Base-by-base conservation (phyloP, 768 basidiomycete species). In the Leucocoprinus sp. region DNA sequence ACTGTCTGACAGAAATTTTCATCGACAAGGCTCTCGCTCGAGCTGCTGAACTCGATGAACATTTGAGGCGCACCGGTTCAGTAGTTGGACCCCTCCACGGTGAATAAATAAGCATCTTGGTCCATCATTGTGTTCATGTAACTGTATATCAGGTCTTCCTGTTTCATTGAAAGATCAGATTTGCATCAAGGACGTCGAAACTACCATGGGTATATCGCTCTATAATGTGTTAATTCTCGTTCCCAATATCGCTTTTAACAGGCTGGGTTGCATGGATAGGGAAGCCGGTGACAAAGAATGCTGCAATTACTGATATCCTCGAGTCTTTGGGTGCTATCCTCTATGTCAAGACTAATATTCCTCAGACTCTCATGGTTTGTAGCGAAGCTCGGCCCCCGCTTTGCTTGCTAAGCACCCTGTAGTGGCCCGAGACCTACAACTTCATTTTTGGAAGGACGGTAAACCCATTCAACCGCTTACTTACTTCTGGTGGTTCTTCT, bases 1-100 rank as follows among this genome's bases (percentile, higher is more conserved):
- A 89, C 52, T 90, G 89, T 57, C 57, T 91, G 28, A 90, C 87
- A 0, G 87, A 90, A 59, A 79, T 88, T n/a, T 88, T 85, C 54
- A 72, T 88, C 42, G 82, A 89, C 18, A 69, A 72, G 4, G 89
- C 84, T 0, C 64, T 87, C 3, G 64, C 61, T 11, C 69, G 79
- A 8, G 89, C 90, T 2, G 61, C 69, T 12, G 71, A 78, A 56
- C 67, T 91, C 3, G 90, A 92, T 53, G 74, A 72, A 4, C 62
- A 76, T 50, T 60, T 85, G 34, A 69, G 67, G 53, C 63, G 55
- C 49, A 89, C 78, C 0, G 89, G 88, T 17, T 71, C 72, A 49
- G 63, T 74, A 2, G 64, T 84, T 1, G 89, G 89, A 0, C 81
- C 84, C 2, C 65, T 89, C 3, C 87, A 89, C 52, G 86, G 84